Percentiles rank a stretch among this genome's conserved stretches.
Conservation (phyloP, 371 early-diverging fungal species). For the Syncephalastrum racemosum region DNA sequence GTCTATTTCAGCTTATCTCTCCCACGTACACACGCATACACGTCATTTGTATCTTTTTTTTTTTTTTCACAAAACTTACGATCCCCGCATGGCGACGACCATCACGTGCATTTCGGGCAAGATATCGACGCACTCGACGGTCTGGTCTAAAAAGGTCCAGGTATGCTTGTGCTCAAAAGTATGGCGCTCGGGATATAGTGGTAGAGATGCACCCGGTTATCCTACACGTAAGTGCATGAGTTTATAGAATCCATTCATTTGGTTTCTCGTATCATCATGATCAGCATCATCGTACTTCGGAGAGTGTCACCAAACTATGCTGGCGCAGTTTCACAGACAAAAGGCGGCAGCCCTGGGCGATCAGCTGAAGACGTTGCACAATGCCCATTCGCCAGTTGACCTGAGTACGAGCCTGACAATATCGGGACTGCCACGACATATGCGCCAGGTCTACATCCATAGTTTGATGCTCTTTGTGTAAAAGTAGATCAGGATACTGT, state of each 20-base stretch:
- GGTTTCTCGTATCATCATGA: background rate
- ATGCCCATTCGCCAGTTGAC: constrained; percentile 47
- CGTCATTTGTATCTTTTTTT: too few species aligned
- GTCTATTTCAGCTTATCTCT: too few species aligned
- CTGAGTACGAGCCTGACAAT: constrained; percentile 37
- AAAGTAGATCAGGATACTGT: constrained; percentile 34
- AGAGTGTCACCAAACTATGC: constrained; percentile 31
- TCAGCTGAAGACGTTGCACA: constrained; percentile 32
- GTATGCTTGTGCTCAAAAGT: constrained; percentile 4
- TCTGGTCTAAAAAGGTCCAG: constrained; percentile 40
- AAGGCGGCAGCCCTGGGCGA: constrained; percentile 27
- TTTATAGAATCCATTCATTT: background rate
- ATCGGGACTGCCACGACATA: constrained; percentile 35
- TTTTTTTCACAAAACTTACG: constrained; percentile 27
- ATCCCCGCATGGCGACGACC: constrained; percentile 48
- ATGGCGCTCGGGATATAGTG: constrained; percentile 20
- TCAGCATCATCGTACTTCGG: constrained; percentile 30
- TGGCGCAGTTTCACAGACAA: constrained; percentile 37
- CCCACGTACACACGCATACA: too few species aligned
- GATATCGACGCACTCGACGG: constrained; percentile 45
- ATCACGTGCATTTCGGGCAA: constrained; percentile 45
- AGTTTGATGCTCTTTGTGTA: constrained; percentile 17
- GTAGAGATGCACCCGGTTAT: constrained; percentile 37
- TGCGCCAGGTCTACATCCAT: background rate
- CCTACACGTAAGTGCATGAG: constrained; percentile 16